A percentile compares a stretch with the other conserved stretches of the same genome.
phyloP scores from a whole-genome alignment of 1,139 yeast species.

The Nakaseomyces glabratus region DNA sequence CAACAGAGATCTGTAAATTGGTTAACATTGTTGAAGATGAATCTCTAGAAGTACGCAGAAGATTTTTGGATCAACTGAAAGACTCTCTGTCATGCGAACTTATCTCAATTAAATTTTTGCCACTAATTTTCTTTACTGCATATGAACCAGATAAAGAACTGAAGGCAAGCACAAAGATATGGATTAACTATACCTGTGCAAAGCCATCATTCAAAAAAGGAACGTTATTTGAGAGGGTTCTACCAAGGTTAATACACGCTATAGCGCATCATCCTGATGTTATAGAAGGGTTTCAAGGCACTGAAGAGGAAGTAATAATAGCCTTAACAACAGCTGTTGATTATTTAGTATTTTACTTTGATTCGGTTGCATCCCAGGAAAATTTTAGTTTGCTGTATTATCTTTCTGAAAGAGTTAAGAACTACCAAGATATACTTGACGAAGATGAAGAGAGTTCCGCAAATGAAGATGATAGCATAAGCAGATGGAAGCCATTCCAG shows the following conservation, averaged over 20 bases:
- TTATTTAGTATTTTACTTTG: conserved; percentile 52
- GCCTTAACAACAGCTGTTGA: conserved; percentile 47
- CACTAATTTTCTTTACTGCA: conserved; percentile 64
- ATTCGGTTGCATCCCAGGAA: conserved; percentile 51
- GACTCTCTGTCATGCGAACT: conserved; percentile 42
- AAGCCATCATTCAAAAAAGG: conserved; percentile 37
- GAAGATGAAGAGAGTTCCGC: conserved; percentile 32
- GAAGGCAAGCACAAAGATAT: conserved; percentile 47
- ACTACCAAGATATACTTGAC: conserved; percentile 51
- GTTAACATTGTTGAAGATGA: conserved; percentile 62
- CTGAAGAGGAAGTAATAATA: conserved; percentile 27
- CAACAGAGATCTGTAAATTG: conserved; percentile 44
- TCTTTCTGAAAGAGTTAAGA: conserved; percentile 70
- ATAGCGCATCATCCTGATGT: conserved; percentile 72
- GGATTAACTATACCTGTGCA: conserved; percentile 58
- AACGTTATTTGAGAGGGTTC: conserved; percentile 50
- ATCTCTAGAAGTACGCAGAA: conserved; percentile 45
- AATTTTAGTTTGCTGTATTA: conserved; percentile 69
- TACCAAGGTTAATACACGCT: conserved; percentile 60
- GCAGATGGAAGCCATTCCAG: conserved; percentile 28
- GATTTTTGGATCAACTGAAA: conserved; percentile 46
- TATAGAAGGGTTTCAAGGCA: conserved; percentile 35
- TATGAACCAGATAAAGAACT: conserved; percentile 56
- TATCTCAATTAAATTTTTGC: conserved; percentile 58
- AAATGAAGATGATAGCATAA: conserved; percentile 8